Evolutionary conservation across 805 yeast species (phyloP).

Genomic region (Nakazawaea pomicola): DNA sequence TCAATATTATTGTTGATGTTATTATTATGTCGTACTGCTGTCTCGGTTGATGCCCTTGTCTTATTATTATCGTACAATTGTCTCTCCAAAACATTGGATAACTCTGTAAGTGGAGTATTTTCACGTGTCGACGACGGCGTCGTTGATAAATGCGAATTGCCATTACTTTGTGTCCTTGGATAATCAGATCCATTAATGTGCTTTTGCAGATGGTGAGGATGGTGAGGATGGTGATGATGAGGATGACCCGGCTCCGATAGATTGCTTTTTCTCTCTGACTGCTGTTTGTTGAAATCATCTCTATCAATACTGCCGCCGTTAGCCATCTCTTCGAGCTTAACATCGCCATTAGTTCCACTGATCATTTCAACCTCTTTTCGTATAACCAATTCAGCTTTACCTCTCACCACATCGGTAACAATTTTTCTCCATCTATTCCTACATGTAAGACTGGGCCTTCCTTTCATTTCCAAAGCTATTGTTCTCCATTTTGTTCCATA

Average conservation of each 20-base stretch:
- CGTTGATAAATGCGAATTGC: too few relatives aligned
- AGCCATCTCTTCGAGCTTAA: too few relatives aligned
- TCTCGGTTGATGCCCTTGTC: too few relatives aligned
- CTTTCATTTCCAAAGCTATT: slow-evolving; percentile 63
- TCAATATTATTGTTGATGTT: too few relatives aligned
- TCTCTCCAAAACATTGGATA: slow-evolving; percentile 9
- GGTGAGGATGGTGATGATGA: neutral
- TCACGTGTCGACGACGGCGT: too few relatives aligned
- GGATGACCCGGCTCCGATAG: too few relatives aligned
- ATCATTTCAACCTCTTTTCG: slow-evolving; percentile 55
- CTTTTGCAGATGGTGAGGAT: too few relatives aligned
- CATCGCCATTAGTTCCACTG: slow-evolving; percentile 31
- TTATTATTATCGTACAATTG: slow-evolving; percentile 1
- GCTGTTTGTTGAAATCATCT: too few relatives aligned
- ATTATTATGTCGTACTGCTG: too few relatives aligned
- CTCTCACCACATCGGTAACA: slow-evolving; percentile 68
- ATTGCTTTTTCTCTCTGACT: too few relatives aligned
- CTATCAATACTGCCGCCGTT: too few relatives aligned
- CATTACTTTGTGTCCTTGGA: slow-evolving; percentile 7
- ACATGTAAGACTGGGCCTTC: slow-evolving; percentile 85
- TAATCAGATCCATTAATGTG: slow-evolving; percentile 7
- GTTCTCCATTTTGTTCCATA: slow-evolving; percentile 90
- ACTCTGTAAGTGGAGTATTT: slow-evolving; percentile 12
- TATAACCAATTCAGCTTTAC: slow-evolving; percentile 52
- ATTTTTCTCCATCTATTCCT: slow-evolving; percentile 90